Evolutionary conservation across 2,329 filamentous ascomycete genomes (phyloP).

Genomic region (Aspergillus thermomutatus): DNA sequence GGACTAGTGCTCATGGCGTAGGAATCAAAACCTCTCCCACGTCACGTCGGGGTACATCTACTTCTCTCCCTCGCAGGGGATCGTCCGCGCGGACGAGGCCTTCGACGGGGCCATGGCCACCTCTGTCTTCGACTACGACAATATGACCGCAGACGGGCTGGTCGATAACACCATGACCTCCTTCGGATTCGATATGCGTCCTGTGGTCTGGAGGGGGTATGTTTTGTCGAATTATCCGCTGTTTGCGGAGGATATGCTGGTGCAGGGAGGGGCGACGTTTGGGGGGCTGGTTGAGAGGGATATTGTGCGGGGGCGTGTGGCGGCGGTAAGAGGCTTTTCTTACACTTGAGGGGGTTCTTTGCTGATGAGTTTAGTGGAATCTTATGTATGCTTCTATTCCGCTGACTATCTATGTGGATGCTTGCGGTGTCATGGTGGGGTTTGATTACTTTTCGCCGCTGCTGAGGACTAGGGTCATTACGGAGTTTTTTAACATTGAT

Average conservation of each 20-base stretch:
- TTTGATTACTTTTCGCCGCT: conserved; percentile 34
- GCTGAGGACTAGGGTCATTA: background rate
- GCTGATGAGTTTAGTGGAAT: conserved; percentile 28
- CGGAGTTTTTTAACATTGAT: background rate
- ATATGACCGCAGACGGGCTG: conserved; percentile 31
- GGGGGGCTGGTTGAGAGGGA: conserved; percentile 16
- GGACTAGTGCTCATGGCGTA: conserved; percentile 10
- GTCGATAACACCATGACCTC: conserved; percentile 37
- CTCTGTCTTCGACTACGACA: conserved; percentile 37
- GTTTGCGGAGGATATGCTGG: conserved; percentile 27
- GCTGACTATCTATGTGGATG: conserved; percentile 34
- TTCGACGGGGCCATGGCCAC: conserved; percentile 26
- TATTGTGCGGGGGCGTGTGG: conserved; percentile 7
- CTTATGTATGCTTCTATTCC: conserved; percentile 38
- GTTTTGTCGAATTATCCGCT: conserved; percentile 40
- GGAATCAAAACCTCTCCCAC: conserved; percentile 40
- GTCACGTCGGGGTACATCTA: conserved; percentile 36
- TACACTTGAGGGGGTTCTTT: background rate
- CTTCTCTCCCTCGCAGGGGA: conserved; percentile 29
- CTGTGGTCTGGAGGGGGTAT: conserved; percentile 31
- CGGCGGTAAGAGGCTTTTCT: conserved; percentile 5
- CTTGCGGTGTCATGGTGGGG: conserved; percentile 33
- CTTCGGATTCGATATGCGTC: conserved; percentile 15
- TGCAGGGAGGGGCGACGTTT: conserved; percentile 17
- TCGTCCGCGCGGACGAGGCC: conserved; percentile 33